Conservation (phyloP, 1,139 yeast species). For the Nakaseomyces kungkrabaensis region DNA sequence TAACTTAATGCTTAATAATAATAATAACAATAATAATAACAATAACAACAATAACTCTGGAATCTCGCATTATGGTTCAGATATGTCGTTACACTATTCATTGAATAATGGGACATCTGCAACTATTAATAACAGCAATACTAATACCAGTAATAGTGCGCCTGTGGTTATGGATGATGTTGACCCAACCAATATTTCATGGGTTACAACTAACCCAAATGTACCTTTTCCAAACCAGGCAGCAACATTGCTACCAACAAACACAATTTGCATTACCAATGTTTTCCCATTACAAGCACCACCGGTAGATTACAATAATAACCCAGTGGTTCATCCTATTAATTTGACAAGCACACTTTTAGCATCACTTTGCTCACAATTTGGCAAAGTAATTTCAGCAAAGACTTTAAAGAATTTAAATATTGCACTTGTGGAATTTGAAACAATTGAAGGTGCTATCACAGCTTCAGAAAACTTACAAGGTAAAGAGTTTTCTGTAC, state of each 20-base stretch:
- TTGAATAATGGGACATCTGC: not conserved
- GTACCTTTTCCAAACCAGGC: conserved; percentile 44
- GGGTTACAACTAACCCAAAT: conserved; percentile 54
- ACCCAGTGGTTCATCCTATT: conserved; percentile 9
- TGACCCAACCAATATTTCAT: conserved; percentile 38
- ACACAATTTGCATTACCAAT: conserved; percentile 64
- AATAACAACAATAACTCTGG: too few species aligned
- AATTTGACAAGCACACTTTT: conserved; percentile 23
- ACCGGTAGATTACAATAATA: conserved; percentile 32
- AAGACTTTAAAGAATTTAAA: conserved; percentile 44
- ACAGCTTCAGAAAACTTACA: conserved; percentile 65
- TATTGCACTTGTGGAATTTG: conserved; percentile 66
- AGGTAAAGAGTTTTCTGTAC: conserved; percentile 62
- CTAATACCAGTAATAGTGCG: conserved; percentile 8
- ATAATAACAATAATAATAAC: not conserved
- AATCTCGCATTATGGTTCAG: not conserved
- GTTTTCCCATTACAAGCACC: conserved; percentile 44
- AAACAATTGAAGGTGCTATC: conserved; percentile 63
- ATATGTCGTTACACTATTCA: conserved; percentile 1
- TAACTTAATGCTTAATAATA: not conserved
- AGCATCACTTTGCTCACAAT: conserved; percentile 37
- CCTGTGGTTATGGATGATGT: conserved; percentile 41
- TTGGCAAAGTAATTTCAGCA: conserved; percentile 48
- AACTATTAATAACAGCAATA: not conserved
- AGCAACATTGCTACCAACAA: conserved; percentile 34